Percentiles rank a stretch among this genome's conserved stretches.
phyloP scores from a whole-genome alignment of 2,329 filamentous ascomycete species.

The Aspergillus carbonarius region DNA sequence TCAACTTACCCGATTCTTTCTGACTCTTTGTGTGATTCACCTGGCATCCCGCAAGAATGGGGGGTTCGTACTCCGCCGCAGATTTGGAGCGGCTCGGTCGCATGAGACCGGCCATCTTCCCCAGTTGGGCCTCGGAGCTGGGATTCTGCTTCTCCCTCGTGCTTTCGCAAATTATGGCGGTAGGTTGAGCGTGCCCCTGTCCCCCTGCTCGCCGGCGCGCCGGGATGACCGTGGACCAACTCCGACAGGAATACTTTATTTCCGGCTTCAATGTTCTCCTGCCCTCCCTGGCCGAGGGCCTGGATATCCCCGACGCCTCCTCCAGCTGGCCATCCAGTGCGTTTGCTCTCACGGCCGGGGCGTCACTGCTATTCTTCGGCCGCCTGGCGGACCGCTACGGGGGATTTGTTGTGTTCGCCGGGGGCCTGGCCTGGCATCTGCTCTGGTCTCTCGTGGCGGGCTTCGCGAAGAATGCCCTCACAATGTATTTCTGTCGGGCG shows the following conservation, averaged over 20 bases:
- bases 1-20: too few species aligned
- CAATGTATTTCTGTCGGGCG: constrained; percentile 72
- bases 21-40: not conserved
- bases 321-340: constrained; percentile 55
- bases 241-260: constrained; percentile 66
- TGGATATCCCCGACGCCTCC: constrained; percentile 67
- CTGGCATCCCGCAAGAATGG: not conserved
- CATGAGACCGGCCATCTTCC: constrained; percentile 59
- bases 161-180: constrained; percentile 62
- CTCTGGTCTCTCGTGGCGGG: constrained; percentile 69
- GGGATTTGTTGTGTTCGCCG: constrained; percentile 62
- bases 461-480: constrained; percentile 65
- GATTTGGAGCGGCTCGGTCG: constrained; percentile 60
- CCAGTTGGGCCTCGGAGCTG: constrained; percentile 48
- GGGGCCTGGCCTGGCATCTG: constrained; percentile 62
- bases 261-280: constrained; percentile 71
- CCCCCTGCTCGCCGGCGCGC: not conserved
- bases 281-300: constrained; percentile 60
- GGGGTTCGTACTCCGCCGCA: not conserved
- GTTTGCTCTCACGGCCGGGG: constrained; percentile 51
- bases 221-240: not conserved
- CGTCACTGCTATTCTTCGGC: constrained; percentile 56
- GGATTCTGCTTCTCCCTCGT: constrained; percentile 63
- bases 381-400: constrained; percentile 62
- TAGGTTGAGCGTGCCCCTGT: constrained; percentile 32